phyloP scores from a whole-genome alignment of 2,329 filamentous ascomycete genomes.

The Trichoderma guizhouense region DNA sequence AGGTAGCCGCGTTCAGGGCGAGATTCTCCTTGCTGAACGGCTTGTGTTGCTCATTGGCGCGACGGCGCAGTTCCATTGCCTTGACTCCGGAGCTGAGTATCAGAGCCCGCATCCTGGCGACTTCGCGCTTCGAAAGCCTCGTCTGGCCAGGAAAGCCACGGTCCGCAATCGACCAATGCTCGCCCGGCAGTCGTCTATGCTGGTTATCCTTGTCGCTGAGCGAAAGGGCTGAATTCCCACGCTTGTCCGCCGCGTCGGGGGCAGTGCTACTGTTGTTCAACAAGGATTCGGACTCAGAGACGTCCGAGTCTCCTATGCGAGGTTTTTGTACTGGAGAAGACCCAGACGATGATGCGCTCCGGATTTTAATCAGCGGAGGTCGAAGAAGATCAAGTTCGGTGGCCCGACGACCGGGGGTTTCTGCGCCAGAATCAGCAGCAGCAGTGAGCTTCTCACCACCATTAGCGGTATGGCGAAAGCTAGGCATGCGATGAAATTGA shows the following conservation, averaged over 20 bases:
- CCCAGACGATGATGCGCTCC: slow-evolving; percentile 38
- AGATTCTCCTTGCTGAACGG: slow-evolving; percentile 30
- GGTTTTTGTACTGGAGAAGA: slow-evolving; percentile 30
- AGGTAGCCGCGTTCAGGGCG: slow-evolving; percentile 23
- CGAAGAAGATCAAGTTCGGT: slow-evolving; percentile 48
- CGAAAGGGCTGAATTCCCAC: slow-evolving; percentile 33
- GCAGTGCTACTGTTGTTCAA: slow-evolving; percentile 24
- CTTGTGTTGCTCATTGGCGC: slow-evolving; percentile 51
- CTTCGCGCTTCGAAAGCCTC: slow-evolving; percentile 63
- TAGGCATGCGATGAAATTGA: slow-evolving; percentile 41
- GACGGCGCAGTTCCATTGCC: slow-evolving; percentile 72
- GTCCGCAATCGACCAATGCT: slow-evolving; percentile 53
- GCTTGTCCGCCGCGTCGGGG: slow-evolving; percentile 34
- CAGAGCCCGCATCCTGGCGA: slow-evolving; percentile 73
- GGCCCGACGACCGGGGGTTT: slow-evolving; percentile 36
- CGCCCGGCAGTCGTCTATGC: slow-evolving; percentile 28
- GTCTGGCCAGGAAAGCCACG: slow-evolving; percentile 36
- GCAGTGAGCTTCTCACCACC: slow-evolving; percentile 21
- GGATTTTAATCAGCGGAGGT: slow-evolving; percentile 47
- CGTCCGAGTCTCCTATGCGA: slow-evolving; percentile 31
- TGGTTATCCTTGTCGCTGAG: slow-evolving; percentile 26
- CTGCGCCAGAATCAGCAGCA: slow-evolving; percentile 15
- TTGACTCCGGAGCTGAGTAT: slow-evolving; percentile 86
- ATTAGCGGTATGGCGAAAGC: slow-evolving; percentile 22
- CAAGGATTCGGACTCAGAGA: slow-evolving; percentile 39